phyloP scores from a whole-genome alignment of 768 basidiomycete genomes.

The Suillus subalutaceus region DNA sequence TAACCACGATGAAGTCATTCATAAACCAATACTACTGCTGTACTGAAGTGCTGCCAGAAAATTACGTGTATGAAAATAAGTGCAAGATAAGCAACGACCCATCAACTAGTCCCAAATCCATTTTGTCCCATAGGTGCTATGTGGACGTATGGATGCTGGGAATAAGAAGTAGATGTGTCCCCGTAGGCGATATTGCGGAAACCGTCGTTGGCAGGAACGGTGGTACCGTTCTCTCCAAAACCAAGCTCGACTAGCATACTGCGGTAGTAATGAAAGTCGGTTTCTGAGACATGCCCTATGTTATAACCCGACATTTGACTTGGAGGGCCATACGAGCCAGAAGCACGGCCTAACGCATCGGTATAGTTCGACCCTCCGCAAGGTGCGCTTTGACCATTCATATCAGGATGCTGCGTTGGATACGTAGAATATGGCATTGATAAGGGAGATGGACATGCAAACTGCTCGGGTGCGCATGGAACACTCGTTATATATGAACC shows the following conservation, averaged over 20 bases:
- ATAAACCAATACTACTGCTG: slow-evolving; percentile 12
- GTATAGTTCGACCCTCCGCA: not conserved
- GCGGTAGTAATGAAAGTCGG: slow-evolving; percentile 73
- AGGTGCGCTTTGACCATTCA: not conserved
- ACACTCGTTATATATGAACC: slow-evolving; percentile 24
- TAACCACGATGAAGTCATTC: slow-evolving; percentile 20
- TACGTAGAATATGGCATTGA: slow-evolving; percentile 18
- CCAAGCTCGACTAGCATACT: slow-evolving; percentile 78
- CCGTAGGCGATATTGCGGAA: slow-evolving; percentile 31
- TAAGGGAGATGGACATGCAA: slow-evolving; percentile 18
- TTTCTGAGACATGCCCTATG: slow-evolving; percentile 48
- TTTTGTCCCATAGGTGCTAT: slow-evolving; percentile 27
- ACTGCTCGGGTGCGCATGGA: slow-evolving; percentile 28
- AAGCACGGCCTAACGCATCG: not conserved
- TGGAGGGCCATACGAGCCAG: not conserved
- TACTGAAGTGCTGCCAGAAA: not conserved
- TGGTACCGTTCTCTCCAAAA: slow-evolving; percentile 49
- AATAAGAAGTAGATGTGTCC: slow-evolving; percentile 38
- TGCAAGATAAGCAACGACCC: not conserved
- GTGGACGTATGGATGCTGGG: slow-evolving; percentile 36
- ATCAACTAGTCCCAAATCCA: slow-evolving; percentile 26
- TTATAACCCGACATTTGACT: slow-evolving; percentile 2
- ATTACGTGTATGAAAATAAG: slow-evolving; percentile 2
- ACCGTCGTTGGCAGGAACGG: slow-evolving; percentile 24
- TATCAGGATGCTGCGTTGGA: not conserved